Evolutionary conservation across 1,139 yeast species (phyloP), one percentile per base, ranked within the genome.

Genomic region (Yamadazyma conglobata): DNA sequence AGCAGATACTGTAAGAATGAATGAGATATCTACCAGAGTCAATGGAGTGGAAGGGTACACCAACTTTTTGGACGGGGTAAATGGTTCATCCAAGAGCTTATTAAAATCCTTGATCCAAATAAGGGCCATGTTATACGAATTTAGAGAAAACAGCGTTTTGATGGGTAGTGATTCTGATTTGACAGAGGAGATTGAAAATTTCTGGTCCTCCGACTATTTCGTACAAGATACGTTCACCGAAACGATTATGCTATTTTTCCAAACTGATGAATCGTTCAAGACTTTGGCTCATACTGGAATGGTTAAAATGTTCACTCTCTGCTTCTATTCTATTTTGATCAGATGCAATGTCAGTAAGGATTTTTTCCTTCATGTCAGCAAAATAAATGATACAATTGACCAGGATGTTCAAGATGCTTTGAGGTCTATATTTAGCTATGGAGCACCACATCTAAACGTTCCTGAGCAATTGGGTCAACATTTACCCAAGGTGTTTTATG

Each of bases 1-100:
- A 44, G 79, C 78, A 38, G 71, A 77, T 40, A 75, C 83, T 0
- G 64, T 79, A 18, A 65, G 72, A 27, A 69, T 77, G 70, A 52
- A 64, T 30, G 87, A 79, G 46, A 69, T 77, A 16, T 48, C 77
- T 0, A 59, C 75, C 1, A 63, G 87, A 41, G 45, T 69, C 6
- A 58, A 57, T 16, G 72, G 72, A 2, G 44, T 42, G 6, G 45
- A 52, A 10, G 52, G 68, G 5, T 58, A 60, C 30, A 43, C 50
- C 3, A 46, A 52, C 5, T 66, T 71, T 33, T 43, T 73, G 32
- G 40, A 44, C 15, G 54, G 58, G 41, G 41, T 61, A 43, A 47
- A 67, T 39, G 47, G 59, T 28, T 37, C 73, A 44, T 30, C 65
- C 24, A 55, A 55, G 41, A 38, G 58, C 11, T 52, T 67, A 34